Base-by-base conservation (phyloP, 2,329 filamentous ascomycete genomes). In the Gnomoniopsis smithogilvyi region DNA sequence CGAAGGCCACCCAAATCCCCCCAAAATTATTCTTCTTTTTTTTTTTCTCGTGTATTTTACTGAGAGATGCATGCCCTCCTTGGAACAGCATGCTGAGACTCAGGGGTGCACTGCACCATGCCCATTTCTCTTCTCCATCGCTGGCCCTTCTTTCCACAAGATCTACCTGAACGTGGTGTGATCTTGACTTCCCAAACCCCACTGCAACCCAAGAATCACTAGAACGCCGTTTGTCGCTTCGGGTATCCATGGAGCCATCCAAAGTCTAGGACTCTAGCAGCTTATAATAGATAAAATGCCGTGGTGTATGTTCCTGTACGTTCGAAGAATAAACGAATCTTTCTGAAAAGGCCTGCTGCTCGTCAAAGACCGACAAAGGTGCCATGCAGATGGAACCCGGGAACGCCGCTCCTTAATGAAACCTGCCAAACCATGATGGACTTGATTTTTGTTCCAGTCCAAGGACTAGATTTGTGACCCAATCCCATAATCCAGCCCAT, bases 231-330 rank as follows among this genome's bases (percentile, higher is more conserved):
- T 34, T 61, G 48, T 24, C 52, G 54, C 51, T 48, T 26, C 54
- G 52, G 56, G 59, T 59, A 62, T 62, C 51, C 54, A 49, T 56
- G 59, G 52, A 54, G 58, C 47, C 58, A 38, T 50, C 43, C 53
- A 49, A 58, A 52, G 51, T 55, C 48, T 54, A 45, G 53, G 43
- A 53, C 22, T 59, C 56, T 45, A 53, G 50, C 53, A 62, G 43
- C 56, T 56, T 52, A 59, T 56, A 51, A 51, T 56, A 59, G 51
- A 62, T 59, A 52, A 62, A 48, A 30, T 49, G 43, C 51, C 38
- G 38, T 41, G 55, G 53, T 41, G 47, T 51, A 41, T 56, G 48
- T 49, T 55, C 51, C 45, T 51, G 52, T 56, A 59, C 59, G 59
- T 61, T 59, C 33, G 56, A 51, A 46, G 52, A 50, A 59, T 55